Conservation (phyloP, 352 stramenopile genomes). For the Achlya hypogyna region DNA sequence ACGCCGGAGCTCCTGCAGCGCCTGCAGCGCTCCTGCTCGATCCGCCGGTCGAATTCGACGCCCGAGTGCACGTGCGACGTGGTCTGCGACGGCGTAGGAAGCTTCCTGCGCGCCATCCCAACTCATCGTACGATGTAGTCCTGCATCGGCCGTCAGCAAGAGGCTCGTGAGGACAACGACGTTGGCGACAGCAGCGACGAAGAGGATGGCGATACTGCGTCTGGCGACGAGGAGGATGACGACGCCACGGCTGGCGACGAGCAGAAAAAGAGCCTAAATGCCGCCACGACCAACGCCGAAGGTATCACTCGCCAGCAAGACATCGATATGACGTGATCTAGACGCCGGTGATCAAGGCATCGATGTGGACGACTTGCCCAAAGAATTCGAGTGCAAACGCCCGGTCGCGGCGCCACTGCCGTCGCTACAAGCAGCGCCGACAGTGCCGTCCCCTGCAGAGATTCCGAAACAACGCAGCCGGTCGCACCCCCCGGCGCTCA, state of each 20-base stretch:
- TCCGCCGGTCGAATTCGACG: neutral
- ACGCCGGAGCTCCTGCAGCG: neutral
- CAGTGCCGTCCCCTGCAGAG: neutral
- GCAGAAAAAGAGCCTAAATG: too few species aligned
- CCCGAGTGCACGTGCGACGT: neutral
- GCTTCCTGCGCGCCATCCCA: neutral
- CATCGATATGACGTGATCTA: too few species aligned
- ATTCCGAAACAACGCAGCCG: neutral
- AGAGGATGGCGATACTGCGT: neutral
- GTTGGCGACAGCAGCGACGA: neutral
- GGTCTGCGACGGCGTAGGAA: neutral
- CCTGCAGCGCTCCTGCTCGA: neutral
- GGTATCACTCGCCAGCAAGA: too few species aligned
- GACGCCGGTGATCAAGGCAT: neutral
- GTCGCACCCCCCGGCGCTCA: neutral
- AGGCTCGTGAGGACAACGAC: neutral
- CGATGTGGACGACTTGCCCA: neutral
- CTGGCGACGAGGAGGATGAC: neutral
- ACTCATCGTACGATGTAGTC: neutral
- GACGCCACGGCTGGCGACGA: too few species aligned
- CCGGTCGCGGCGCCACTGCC: neutral
- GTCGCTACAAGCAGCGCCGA: neutral
- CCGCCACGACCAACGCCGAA: neutral
- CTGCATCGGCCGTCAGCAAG: neutral
- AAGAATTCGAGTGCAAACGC: neutral